Conservation (phyloP, 306 rosid species). For the Hippophae tibetana region DNA sequence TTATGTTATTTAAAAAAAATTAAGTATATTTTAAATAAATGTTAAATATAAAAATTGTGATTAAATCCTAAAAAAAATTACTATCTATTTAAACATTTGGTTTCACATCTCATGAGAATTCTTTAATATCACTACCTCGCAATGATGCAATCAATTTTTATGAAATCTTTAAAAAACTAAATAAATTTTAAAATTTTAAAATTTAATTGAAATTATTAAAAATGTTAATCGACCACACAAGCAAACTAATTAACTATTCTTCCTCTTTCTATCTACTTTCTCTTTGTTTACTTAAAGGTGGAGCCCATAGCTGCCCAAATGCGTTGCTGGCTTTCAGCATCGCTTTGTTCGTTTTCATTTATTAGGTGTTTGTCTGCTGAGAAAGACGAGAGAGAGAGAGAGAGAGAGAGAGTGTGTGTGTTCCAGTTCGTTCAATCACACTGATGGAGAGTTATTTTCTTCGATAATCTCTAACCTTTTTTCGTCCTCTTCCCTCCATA, state of each 20-base stretch:
- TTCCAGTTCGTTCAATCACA: constrained; percentile 28
- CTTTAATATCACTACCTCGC: too few species aligned
- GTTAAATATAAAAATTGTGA: too few species aligned
- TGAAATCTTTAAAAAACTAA: too few species aligned
- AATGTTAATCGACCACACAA: too few species aligned
- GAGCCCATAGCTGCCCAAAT: constrained; percentile 41
- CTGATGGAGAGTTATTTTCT: constrained; percentile 20
- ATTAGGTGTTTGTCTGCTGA: constrained; percentile 24
- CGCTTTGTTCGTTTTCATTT: constrained; percentile 29
- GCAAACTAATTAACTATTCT: constrained; percentile 1
- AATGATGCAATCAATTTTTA: too few species aligned
- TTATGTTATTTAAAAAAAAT: too few species aligned
- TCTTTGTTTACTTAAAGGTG: constrained; percentile 29
- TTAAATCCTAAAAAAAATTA: too few species aligned
- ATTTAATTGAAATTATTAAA: too few species aligned
- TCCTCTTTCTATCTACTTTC: constrained; percentile 24
- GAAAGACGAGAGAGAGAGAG: constrained; percentile 12
- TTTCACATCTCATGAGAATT: too few species aligned
- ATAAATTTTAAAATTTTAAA: too few species aligned
- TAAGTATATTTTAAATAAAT: too few species aligned
- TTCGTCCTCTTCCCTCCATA: constrained; percentile 3
- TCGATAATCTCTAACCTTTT: constrained; percentile 10
- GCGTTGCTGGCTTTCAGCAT: constrained; percentile 47
- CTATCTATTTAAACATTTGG: too few species aligned
- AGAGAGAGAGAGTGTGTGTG: neutral